These are phyloP conservation scores for Xylaria digitata DNA, from an alignment of 2,329 filamentous ascomycete species.

Conservation along the genomic window DNA sequence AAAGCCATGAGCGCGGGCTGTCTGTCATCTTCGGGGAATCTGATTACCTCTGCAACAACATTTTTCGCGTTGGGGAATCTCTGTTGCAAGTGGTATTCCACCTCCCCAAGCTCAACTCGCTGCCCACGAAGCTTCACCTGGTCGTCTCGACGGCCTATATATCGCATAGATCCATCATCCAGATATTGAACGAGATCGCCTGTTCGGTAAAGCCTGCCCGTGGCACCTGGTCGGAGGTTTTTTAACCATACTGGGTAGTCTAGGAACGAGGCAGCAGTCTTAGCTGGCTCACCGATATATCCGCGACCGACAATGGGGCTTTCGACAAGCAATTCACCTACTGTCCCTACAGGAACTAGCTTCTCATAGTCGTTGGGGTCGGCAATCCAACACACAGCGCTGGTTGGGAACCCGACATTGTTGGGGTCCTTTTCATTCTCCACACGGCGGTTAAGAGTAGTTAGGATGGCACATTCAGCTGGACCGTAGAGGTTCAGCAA, in stretches of 20 bases:
- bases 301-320: conserved; percentile 53
- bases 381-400: too few relatives aligned
- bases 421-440: too few relatives aligned
- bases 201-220: conserved; percentile 56
- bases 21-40: not conserved
- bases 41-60: conserved; percentile 8
- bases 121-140: conserved; percentile 64
- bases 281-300: conserved; percentile 55
- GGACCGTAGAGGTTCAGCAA: too few relatives aligned
- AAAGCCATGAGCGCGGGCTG: too few relatives aligned
- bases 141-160: conserved; percentile 58
- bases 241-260: conserved; percentile 52
- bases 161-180: conserved; percentile 53
- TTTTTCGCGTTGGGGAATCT: not conserved
- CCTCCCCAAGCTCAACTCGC: conserved; percentile 58
- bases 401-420: too few relatives aligned
- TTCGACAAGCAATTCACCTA: conserved; percentile 51
- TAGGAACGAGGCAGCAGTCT: conserved; percentile 53
- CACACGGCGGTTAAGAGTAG: too few relatives aligned
- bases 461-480: too few relatives aligned
- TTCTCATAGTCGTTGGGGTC: too few relatives aligned
- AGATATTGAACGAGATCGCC: conserved; percentile 42
- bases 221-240: not conserved
- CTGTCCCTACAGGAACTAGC: conserved; percentile 43
- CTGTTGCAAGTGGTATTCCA: conserved; percentile 50